These are phyloP conservation scores for Plasmodium fragile DNA, from an alignment of 169 alveolate species.

Conservation along the genomic window DNA sequence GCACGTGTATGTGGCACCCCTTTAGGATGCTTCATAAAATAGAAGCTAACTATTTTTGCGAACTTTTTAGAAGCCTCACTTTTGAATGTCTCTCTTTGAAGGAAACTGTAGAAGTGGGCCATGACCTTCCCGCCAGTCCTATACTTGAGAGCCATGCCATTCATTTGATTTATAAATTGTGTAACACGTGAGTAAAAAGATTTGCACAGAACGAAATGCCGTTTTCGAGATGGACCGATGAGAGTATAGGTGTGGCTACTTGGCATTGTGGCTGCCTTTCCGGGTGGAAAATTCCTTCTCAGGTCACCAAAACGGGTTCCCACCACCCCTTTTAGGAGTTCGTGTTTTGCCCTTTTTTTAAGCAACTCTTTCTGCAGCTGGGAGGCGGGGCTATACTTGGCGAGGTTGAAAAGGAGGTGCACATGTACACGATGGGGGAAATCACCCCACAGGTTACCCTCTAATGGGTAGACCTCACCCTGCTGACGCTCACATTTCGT, in stretches of 20 bases:
- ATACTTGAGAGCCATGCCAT: not conserved
- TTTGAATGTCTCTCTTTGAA: not conserved
- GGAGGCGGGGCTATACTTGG: not conserved
- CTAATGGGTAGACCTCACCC: not conserved
- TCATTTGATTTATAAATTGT: not conserved
- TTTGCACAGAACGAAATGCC: not conserved
- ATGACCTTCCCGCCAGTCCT: not conserved
- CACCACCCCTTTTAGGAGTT: not conserved
- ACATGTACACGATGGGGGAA: not conserved
- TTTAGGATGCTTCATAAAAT: not conserved
- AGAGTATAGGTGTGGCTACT: not conserved
- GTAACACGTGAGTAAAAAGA: not conserved
- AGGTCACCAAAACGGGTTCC: not conserved
- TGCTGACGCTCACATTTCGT: not conserved
- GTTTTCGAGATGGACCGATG: not conserved
- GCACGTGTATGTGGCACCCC: not conserved
- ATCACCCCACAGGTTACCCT: not conserved
- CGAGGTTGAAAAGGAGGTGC: not conserved
- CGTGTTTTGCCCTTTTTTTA: not conserved
- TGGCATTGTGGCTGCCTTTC: not conserved
- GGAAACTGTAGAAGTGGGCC: not conserved
- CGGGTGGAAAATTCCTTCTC: not conserved
- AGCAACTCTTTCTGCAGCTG: not conserved
- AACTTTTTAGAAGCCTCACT: not conserved
- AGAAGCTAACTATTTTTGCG: not conserved